Evolutionary conservation across 2,329 filamentous ascomycete genomes (phyloP).

Genomic region (Canariomyces notabilis): DNA sequence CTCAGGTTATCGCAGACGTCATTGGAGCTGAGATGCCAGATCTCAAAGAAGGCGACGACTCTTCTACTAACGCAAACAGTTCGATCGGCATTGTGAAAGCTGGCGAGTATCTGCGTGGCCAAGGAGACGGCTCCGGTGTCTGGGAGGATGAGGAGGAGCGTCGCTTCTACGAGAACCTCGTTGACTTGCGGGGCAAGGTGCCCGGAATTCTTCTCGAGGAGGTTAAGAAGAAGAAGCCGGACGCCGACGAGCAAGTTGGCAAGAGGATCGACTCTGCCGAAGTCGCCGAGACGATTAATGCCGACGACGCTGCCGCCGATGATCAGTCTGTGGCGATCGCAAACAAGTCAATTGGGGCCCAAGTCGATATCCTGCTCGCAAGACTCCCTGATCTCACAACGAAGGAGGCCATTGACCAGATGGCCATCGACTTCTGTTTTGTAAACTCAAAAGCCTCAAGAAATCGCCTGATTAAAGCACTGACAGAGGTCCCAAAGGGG

Average conservation of each 20-base stretch:
- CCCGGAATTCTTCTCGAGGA: constrained; percentile 91
- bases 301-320: constrained; percentile 53
- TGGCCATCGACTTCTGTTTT: constrained; percentile 95
- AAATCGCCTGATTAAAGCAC: constrained; percentile 84
- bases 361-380: constrained; percentile 85
- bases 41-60: constrained; percentile 74
- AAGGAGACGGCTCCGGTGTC: constrained; percentile 86
- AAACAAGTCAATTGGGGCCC: constrained; percentile 95
- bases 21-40: constrained; percentile 92
- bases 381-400: constrained; percentile 86
- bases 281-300: constrained; percentile 45
- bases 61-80: constrained; percentile 60
- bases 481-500: constrained; percentile 93
- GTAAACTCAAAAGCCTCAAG: constrained; percentile 97
- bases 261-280: constrained; percentile 62
- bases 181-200: constrained; percentile 92
- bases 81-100: constrained; percentile 92
- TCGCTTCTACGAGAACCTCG: constrained; percentile 94
- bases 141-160: constrained; percentile 99
- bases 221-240: constrained; percentile 85
- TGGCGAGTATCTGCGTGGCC: constrained; percentile 84
- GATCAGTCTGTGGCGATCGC: constrained; percentile 91
- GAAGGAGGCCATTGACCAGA: constrained; percentile 87
- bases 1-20: constrained; percentile 83
- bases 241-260: constrained; percentile 74